Base-by-base conservation (phyloP, 192 early-diverging fungal genomes). In the Coemansia sp. region DNA sequence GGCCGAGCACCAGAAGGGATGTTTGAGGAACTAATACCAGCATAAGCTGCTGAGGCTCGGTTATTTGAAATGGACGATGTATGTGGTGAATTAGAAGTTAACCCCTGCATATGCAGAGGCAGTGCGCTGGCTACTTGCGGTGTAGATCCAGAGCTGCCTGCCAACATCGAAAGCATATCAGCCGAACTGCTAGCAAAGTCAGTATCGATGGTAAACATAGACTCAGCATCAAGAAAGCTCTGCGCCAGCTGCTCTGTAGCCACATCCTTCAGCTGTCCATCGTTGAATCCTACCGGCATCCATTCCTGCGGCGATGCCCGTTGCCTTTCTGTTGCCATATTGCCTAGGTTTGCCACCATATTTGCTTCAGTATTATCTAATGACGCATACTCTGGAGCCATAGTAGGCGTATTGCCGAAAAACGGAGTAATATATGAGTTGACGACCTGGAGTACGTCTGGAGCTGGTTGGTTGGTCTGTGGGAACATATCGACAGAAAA, bases 401-500 rank as follows among this genome's bases (percentile, higher is more conserved):
- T 38, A 10, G 53, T 37, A 13, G 61, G 57, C 30, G 54, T 30
- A 9, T 30, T 39, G 14, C 49, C 44, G 28, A 55, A 50, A n/a
- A 76, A 53, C 31, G 73, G 67, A 16, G 67, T 62, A 54, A 76
- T 65, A 31, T 47, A 76, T 6, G 67, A 61, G 48, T 76, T 76
- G 10, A 55, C 73, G 8, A 57, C 35, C 50, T 70, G 66, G 11
- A 76, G 50, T 13, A 70, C 54, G 20, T 76, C 63, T 5, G 53
- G 36, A 13, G 66, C 41, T 12, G 63, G 67, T 16, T 57, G 41
- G 44, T 61, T 61, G 7, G 63, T 38, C 38, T 54, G 45, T n/a
- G 73, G 66, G 8, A 70, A 28, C 73, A 76, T 76, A 38, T 76
- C 73, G 2, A 76, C 73, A 16, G 73, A 69, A 12, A 76, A 59